Base-by-base conservation (phyloP, 257 asterid genomes). In the Solanum peruvianum region DNA sequence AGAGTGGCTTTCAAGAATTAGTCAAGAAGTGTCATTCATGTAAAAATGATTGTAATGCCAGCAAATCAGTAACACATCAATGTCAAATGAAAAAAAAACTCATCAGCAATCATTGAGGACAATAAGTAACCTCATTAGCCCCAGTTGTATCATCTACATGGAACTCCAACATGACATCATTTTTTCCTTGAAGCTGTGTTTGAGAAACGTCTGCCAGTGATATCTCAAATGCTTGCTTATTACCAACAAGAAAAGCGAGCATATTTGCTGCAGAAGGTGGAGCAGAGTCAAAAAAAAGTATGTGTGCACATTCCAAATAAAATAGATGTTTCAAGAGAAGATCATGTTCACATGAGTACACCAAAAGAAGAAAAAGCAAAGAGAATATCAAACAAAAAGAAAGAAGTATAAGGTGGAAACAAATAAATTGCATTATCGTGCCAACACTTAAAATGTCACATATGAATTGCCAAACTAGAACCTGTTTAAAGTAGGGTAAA, bases 81-180 rank as follows among this genome's bases (percentile, higher is more conserved):
- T 35, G 41, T 20, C 37, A n/a, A 85, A 85, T 4, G 62, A 35
- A 37, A 69, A 85, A 67, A 84, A 70, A 29, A 11, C 14, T 27
- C 82, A 6, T 18, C 70, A 21, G 69, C 35, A 49, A 23, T 47
- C 85, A 16, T 80, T 29, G 11, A 47, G 35, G 15, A 47, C 44
- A 27, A 27, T 1, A 11, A 80, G 27, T 47, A n/a, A 97, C 99
- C 98, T 97, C 99, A 91, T 91, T 97, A 27, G 98, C 99, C 33
- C 99, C 98, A 88, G 98, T 93, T 52, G 99, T 94, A 85, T 97
- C 99, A 90, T 97, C 99, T 56, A 96, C 98, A 87, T 96, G 99
- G 87, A 96, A 96, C 90, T 97, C 99, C 93, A 97, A 82, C 96
- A 92, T 90, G 88, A 95, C 98, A 90, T 97, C 99, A 92, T 89